Percentiles rank a stretch among this genome's conserved stretches.
Evolutionary conservation across 2,329 filamentous ascomycete genomes (phyloP).

Genomic region (Pseudogymnoascus sp.): DNA sequence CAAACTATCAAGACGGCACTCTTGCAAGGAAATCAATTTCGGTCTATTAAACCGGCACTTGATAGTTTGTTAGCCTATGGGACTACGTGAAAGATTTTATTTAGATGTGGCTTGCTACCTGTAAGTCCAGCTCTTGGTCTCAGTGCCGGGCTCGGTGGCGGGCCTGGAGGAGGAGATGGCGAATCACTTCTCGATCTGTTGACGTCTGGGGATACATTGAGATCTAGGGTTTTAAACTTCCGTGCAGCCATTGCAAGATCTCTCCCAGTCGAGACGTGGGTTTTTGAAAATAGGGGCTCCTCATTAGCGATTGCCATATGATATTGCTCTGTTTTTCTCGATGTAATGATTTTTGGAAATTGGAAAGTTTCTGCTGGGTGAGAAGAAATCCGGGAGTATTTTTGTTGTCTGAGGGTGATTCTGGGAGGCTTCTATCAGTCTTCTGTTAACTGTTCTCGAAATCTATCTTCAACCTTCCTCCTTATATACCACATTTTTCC

Average conservation of each 20-base stretch:
- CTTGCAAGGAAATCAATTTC: background rate
- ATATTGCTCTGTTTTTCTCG: background rate
- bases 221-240: background rate
- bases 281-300: background rate
- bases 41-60: background rate
- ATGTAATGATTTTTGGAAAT: background rate
- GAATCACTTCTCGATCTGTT: conserved; percentile 32
- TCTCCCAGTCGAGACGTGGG: background rate
- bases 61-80: background rate
- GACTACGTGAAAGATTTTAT: background rate
- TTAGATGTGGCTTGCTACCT: conserved; percentile 8
- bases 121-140: conserved; percentile 14
- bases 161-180: conserved; percentile 34
- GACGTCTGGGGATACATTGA: background rate
- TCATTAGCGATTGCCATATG: conserved; percentile 6
- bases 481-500: background rate
- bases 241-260: background rate
- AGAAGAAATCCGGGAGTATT: background rate
- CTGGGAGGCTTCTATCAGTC: background rate
- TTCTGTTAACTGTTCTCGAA: background rate
- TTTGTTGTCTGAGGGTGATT: background rate
- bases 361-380: background rate
- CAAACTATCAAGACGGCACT: background rate
- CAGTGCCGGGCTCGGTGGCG: conserved; percentile 31
- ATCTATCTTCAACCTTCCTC: background rate